Evolutionary conservation across 139 green algal species (phyloP).

Genomic region (Ulvella scutata): DNA sequence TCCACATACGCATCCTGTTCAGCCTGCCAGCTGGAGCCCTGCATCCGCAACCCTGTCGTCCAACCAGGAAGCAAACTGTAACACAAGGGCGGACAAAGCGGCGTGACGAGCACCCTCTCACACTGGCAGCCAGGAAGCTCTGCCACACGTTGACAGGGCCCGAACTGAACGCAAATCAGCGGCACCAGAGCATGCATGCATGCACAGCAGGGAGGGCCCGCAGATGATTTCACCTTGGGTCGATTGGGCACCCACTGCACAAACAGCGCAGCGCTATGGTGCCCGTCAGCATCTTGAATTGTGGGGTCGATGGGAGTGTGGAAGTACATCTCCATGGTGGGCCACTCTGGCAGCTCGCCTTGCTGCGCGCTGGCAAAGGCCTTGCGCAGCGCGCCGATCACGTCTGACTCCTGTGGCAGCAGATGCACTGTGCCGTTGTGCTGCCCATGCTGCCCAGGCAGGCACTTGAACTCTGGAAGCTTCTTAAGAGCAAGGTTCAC

Average conservation of each 20-base stretch:
- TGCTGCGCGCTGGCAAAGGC: conserved; percentile 11
- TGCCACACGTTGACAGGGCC: too few relatives aligned
- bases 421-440: conserved; percentile 36
- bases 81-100: too few relatives aligned
- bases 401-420: conserved; percentile 19
- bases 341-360: conserved; percentile 23
- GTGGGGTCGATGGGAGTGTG: conserved; percentile 29
- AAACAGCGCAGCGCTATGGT: conserved; percentile 36
- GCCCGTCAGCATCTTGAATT: conserved; percentile 22
- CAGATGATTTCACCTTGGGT: too few relatives aligned
- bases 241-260: conserved; percentile 34
- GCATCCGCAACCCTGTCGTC: conserved; percentile 3
- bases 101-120: too few relatives aligned
- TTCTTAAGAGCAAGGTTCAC: conserved; percentile 33
- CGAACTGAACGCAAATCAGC: too few relatives aligned
- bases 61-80: too few relatives aligned
- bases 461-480: conserved; percentile 32
- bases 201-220: too few relatives aligned
- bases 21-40: conserved; percentile 23
- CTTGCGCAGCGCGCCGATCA: conserved; percentile 8
- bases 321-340: conserved; percentile 37
- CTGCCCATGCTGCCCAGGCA: conserved; percentile 21
- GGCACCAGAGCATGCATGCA: too few relatives aligned
- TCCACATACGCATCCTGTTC: conserved; percentile 22
- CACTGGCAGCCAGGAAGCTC: too few relatives aligned